These are phyloP conservation scores for Podila clonocystis DNA, from an alignment of 192 early-diverging fungal genomes.

Conservation along the genomic window DNA sequence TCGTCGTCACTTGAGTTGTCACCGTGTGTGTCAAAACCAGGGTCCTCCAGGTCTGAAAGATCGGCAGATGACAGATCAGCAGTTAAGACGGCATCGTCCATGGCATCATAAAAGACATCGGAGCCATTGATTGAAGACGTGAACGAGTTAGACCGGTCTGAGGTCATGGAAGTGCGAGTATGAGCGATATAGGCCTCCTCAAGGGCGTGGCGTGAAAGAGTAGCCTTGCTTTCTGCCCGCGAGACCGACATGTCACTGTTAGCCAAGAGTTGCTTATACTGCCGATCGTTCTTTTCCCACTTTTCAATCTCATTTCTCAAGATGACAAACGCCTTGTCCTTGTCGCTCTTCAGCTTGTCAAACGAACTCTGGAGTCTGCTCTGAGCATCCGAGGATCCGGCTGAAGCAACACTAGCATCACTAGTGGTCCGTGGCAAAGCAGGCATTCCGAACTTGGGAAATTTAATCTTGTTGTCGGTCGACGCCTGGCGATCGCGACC, in stretches of 20 bases:
- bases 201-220: slow-evolving; percentile 23
- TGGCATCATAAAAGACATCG: slow-evolving; percentile 78
- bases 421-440: slow-evolving; percentile 45
- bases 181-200: slow-evolving; percentile 35
- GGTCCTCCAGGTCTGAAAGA: slow-evolving; percentile 57
- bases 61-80: slow-evolving; percentile 54
- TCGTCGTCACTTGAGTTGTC: slow-evolving; percentile 60
- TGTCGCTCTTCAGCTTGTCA: slow-evolving; percentile 39
- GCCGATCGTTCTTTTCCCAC: slow-evolving; percentile 52
- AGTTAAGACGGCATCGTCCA: slow-evolving; percentile 62
- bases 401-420: slow-evolving; percentile 25
- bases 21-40: slow-evolving; percentile 59
- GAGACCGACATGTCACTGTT: slow-evolving; percentile 29
- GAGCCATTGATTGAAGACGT: slow-evolving; percentile 48
- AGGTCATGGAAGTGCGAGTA: slow-evolving; percentile 28
- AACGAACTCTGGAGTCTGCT: slow-evolving; percentile 33
- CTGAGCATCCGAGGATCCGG: slow-evolving; percentile 25
- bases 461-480: neutral
- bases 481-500: neutral
- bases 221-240: neutral
- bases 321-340: slow-evolving; percentile 51
- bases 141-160: slow-evolving; percentile 47
- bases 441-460: slow-evolving; percentile 26
- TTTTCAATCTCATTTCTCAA: slow-evolving; percentile 51
- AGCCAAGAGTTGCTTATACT: slow-evolving; percentile 33